A percentile compares a stretch with the other conserved stretches of the same genome.
Evolutionary conservation across 2,329 filamentous ascomycete genomes (phyloP).

Genomic region (Xylaria sp.): DNA sequence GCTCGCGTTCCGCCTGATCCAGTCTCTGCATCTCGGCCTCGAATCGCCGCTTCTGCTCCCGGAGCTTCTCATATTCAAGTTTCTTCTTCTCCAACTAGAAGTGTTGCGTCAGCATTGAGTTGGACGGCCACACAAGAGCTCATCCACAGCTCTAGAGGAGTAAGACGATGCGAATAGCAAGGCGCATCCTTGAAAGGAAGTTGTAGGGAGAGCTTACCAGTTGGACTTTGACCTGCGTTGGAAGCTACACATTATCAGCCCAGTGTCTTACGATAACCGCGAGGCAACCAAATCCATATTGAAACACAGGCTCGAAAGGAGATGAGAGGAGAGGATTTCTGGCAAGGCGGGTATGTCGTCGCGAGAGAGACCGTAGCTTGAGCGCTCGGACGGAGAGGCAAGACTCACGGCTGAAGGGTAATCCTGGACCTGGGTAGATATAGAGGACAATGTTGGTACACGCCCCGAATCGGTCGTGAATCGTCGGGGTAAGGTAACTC

Average conservation of each 20-base stretch:
- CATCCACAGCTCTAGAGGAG: neutral
- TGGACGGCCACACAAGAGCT: neutral
- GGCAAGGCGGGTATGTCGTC: slow-evolving; percentile 19
- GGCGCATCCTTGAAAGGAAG: neutral
- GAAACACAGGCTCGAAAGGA: slow-evolving; percentile 27
- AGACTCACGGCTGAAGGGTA: slow-evolving; percentile 38
- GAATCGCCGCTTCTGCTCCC: slow-evolving; percentile 82
- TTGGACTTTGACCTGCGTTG: slow-evolving; percentile 50
- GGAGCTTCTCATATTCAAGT: slow-evolving; percentile 82
- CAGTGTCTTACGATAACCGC: slow-evolving; percentile 25
- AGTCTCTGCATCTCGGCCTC: slow-evolving; percentile 89
- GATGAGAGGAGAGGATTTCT: slow-evolving; percentile 14
- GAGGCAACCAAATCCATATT: slow-evolving; percentile 29
- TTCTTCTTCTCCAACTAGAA: slow-evolving; percentile 87
- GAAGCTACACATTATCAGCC: slow-evolving; percentile 26
- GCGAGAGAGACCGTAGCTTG: slow-evolving; percentile 5
- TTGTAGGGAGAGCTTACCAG: slow-evolving; percentile 53
- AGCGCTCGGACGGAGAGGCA: slow-evolving; percentile 9
- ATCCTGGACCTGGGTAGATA: slow-evolving; percentile 52
- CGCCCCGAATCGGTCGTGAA: slow-evolving; percentile 90
- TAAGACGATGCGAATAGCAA: neutral
- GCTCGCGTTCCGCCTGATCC: slow-evolving; percentile 77
- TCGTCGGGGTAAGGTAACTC: slow-evolving; percentile 76
- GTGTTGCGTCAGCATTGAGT: slow-evolving; percentile 34
- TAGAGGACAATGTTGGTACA: slow-evolving; percentile 66